Conservation (phyloP, 306 rosid genomes). For the Leucaena leucocephala region DNA sequence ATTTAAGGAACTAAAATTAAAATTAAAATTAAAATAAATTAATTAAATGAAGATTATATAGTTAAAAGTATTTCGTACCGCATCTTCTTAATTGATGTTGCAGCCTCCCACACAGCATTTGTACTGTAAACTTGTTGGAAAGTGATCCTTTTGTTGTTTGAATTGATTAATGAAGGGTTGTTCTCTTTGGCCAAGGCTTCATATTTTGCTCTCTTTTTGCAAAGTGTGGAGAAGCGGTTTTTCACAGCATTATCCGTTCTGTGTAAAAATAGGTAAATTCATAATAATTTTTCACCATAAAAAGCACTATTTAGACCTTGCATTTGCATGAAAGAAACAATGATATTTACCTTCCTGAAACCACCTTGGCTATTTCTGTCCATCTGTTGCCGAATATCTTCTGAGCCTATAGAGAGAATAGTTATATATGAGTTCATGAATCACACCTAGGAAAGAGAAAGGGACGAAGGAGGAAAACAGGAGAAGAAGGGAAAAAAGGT, state of each 20-base stretch:
- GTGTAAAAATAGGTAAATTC: slow-evolving; percentile 35
- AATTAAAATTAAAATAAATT: too few species aligned
- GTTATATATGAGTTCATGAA: slow-evolving; percentile 24
- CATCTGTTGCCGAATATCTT: slow-evolving; percentile 94
- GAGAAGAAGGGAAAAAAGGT: neutral
- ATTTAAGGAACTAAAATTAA: too few species aligned
- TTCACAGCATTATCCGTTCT: slow-evolving; percentile 99
- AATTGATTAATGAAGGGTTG: slow-evolving; percentile 58
- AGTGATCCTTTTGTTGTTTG: slow-evolving; percentile 71
- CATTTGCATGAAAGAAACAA: slow-evolving; percentile 20
- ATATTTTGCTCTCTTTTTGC: slow-evolving; percentile 98
- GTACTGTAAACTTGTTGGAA: slow-evolving; percentile 51
- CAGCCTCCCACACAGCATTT: slow-evolving; percentile 57
- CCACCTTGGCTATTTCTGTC: slow-evolving; percentile 99
- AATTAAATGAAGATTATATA: too few species aligned
- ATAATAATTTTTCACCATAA: slow-evolving; percentile 6
- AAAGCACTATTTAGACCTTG: slow-evolving; percentile 5
- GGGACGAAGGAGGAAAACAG: neutral
- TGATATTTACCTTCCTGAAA: slow-evolving; percentile 91
- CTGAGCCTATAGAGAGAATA: slow-evolving; percentile 77
- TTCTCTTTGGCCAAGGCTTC: slow-evolving; percentile 94
- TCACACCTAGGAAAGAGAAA: neutral
- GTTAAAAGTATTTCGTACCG: slow-evolving; percentile 54
- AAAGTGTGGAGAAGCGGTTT: slow-evolving; percentile 89
- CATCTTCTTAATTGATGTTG: slow-evolving; percentile 58